phyloP scores from a whole-genome alignment of 352 stramenopile species.

The Pythium volutum region DNA sequence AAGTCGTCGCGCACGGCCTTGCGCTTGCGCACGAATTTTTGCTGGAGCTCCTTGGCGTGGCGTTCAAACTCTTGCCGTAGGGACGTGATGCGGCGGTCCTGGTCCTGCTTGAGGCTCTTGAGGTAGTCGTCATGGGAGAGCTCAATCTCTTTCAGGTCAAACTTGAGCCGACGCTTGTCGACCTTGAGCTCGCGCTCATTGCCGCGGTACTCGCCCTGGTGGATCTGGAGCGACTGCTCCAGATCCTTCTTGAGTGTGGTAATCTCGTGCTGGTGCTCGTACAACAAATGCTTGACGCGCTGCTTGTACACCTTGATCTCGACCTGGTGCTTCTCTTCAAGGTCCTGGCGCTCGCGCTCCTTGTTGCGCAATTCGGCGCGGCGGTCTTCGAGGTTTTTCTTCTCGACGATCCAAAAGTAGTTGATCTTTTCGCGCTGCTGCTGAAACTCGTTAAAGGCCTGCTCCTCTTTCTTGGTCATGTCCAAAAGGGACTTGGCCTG shows the following conservation, averaged over 20 bases:
- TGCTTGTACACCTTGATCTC: conserved; percentile 98
- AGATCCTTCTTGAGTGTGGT: conserved; percentile 89
- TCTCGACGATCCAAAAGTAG: conserved; percentile 97
- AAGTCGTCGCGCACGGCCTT: conserved; percentile 81
- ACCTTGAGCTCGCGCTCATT: conserved; percentile 87
- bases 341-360: conserved; percentile 92
- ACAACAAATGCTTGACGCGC: conserved; percentile 94
- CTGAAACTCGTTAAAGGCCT: conserved; percentile 94
- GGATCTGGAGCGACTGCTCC: conserved; percentile 88
- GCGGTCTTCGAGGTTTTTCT: conserved; percentile 94
- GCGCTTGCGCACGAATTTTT: conserved; percentile 82
- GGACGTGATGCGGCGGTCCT: conserved; percentile 90
- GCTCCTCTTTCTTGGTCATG: conserved; percentile 88
- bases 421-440: conserved; percentile 96
- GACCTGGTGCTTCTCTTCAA: conserved; percentile 94
- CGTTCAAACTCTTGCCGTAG: conserved; percentile 92
- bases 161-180: conserved; percentile 86
- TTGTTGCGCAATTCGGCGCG: conserved; percentile 93
- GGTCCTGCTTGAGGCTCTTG: conserved; percentile 90
- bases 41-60: conserved; percentile 88
- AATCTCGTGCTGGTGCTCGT: conserved; percentile 94
- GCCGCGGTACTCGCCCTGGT: conserved; percentile 88
- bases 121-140: conserved; percentile 91
- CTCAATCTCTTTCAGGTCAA: conserved; percentile 92
- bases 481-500: conserved; percentile 74